phyloP scores from a whole-genome alignment of 2,329 filamentous ascomycete species.

The Botryotinia calthae region DNA sequence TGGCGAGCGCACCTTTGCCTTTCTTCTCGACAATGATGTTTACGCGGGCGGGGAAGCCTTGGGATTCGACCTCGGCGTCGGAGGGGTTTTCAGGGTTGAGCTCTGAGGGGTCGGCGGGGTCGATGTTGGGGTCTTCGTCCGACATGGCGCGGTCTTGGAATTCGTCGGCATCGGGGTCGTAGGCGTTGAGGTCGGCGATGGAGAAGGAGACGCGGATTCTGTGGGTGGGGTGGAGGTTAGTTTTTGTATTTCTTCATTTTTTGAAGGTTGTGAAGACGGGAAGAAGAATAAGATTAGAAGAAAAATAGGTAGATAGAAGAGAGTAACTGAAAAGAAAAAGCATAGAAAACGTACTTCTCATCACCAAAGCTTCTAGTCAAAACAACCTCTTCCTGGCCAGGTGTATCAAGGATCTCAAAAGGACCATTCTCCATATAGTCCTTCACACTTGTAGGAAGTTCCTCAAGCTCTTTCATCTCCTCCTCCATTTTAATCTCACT shows the following conservation, averaged over 20 bases:
- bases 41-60: conserved; percentile 73
- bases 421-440: conserved; percentile 84
- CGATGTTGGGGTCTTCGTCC: conserved; percentile 47
- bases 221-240: neutral
- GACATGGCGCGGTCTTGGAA: conserved; percentile 55
- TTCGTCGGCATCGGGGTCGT: conserved; percentile 54
- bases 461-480: conserved; percentile 68
- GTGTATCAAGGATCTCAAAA: conserved; percentile 78
- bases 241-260: neutral
- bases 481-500: conserved; percentile 82
- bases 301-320: neutral
- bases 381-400: conserved; percentile 84
- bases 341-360: conserved; percentile 66
- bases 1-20: conserved; percentile 77
- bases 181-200: conserved; percentile 74
- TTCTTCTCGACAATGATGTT: conserved; percentile 88
- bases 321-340: neutral
- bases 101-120: conserved; percentile 48
- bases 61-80: conserved; percentile 51
- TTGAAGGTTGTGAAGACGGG: conserved; percentile 34
- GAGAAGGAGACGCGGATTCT: conserved; percentile 81
- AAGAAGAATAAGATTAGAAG: conserved; percentile 32
- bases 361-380: conserved; percentile 80
- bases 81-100: conserved; percentile 56
- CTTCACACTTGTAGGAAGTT: conserved; percentile 73